Conservation (phyloP, 1,139 yeast species). For the Protomyces inundatus region DNA sequence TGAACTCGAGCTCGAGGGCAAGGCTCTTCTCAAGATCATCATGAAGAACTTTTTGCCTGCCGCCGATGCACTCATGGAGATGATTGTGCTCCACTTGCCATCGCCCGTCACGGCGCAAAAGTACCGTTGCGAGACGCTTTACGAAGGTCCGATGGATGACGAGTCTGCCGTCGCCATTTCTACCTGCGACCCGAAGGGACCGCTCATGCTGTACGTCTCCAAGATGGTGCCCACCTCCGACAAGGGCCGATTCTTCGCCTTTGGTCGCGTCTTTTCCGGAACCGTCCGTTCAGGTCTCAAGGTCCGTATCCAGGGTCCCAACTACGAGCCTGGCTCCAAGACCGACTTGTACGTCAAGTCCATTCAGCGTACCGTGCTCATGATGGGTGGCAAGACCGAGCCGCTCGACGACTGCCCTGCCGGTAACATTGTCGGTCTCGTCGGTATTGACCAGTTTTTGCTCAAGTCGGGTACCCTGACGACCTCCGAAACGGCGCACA, state of each 20-base stretch:
- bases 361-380: constrained; percentile 97
- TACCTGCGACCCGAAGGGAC: constrained; percentile 98
- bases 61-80: constrained; percentile 98
- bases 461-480: constrained; percentile 99
- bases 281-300: constrained; percentile 98
- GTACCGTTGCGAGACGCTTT: constrained; percentile 98
- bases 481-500: constrained; percentile 94
- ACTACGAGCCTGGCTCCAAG: constrained; percentile 97
- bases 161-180: constrained; percentile 84
- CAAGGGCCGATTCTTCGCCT: constrained; percentile 99
- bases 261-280: constrained; percentile 99
- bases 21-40: constrained; percentile 95
- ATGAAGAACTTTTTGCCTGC: constrained; percentile 99
- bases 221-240: constrained; percentile 99
- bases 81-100: constrained; percentile 98
- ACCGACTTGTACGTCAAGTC: constrained; percentile 96
- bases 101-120: constrained; percentile 98
- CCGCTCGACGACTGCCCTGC: constrained; percentile 99
- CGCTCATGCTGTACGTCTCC: constrained; percentile 98
- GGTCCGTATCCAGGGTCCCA: constrained; percentile 99
- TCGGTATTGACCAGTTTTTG: constrained; percentile 99
- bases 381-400: constrained; percentile 99
- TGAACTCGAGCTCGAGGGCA: constrained; percentile 96
- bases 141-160: constrained; percentile 99
- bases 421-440: constrained; percentile 99